Evolutionary conservation across 768 basidiomycete species (phyloP), one percentile per base, ranked within the genome.

Genomic region (Leucocoprinus sp.): DNA sequence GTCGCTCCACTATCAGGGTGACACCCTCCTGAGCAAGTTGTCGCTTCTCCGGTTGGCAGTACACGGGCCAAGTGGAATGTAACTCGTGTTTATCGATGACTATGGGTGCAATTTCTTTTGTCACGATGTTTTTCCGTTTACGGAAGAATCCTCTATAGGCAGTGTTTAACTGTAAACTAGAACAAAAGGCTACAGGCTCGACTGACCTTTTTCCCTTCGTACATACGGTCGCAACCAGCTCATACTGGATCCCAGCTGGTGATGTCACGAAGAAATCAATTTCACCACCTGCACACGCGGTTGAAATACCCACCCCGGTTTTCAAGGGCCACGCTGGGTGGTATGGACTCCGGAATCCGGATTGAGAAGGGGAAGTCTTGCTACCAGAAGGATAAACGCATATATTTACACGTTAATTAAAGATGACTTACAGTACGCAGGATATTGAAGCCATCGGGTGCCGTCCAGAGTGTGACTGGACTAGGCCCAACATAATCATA

Each of bases 71-170:
- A 1, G 88, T 83, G 3, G 91, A 85, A 57, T 95, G 92, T 5
- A 93, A 68, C 52, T 95, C 93, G 57, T 95, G 92, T 62, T 95
- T 96, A 69, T 90, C 86, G 55, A 96, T 88, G 51, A 82, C 76
- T 36, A 96, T 82, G 9, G 74, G 67, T 26, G 85, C 76, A 15
- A 77, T 70, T 9, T 80, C 75, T n/a, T 81, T 77, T 23, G 78
- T 64, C 34, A 87, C 74, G 17, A 76, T 69, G 1, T 83, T 75
- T 56, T 87, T 84, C 54, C 84, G 80, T 51, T 84, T 80, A 27
- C 89, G 87, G 45, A 95, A 75, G 59, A 93, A 81, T 5, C 88
- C 80, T 58, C 88, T 89, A 58, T 14, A 14, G 31, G 31, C 31
- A 14, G 31, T 14, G 38, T 37, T 50, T 43, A 5, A 44, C 36